These are phyloP conservation scores for Paracamarosporium sp. DNA, from an alignment of 2,329 filamentous ascomycete genomes.

Conservation along the genomic window DNA sequence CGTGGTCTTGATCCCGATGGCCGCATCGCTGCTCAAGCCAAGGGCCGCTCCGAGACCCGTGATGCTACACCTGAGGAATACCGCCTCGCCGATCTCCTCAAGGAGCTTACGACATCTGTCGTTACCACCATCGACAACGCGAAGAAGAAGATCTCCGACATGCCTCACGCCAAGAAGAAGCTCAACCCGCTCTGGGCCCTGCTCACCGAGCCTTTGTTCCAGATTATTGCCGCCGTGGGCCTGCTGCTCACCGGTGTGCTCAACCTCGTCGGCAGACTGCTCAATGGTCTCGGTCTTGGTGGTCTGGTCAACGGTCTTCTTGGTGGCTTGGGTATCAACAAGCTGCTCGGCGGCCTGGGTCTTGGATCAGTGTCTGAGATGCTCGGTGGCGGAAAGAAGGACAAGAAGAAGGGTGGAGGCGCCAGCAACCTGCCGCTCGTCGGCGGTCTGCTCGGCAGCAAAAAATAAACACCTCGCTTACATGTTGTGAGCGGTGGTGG, in stretches of 20 bases:
- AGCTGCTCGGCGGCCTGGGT: slow-evolving; percentile 76
- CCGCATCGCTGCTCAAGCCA: slow-evolving; percentile 82
- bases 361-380: slow-evolving; percentile 59
- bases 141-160: slow-evolving; percentile 86
- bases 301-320: slow-evolving; percentile 80
- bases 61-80: slow-evolving; percentile 86
- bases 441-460: slow-evolving; percentile 55
- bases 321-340: slow-evolving; percentile 77
- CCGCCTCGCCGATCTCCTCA: slow-evolving; percentile 81
- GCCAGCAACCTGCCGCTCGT: slow-evolving; percentile 52
- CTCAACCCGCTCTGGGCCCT: slow-evolving; percentile 85
- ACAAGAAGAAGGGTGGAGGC: slow-evolving; percentile 54
- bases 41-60: slow-evolving; percentile 76
- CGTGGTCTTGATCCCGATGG: slow-evolving; percentile 90
- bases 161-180: slow-evolving; percentile 95
- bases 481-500: slow-evolving; percentile 2
- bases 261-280: slow-evolving; percentile 79
- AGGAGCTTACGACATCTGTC: slow-evolving; percentile 83
- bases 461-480: slow-evolving; percentile 22
- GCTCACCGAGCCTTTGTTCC: slow-evolving; percentile 83
- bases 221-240: slow-evolving; percentile 90
- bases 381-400: slow-evolving; percentile 63
- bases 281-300: slow-evolving; percentile 82
- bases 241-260: slow-evolving; percentile 83
- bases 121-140: slow-evolving; percentile 84